These are phyloP conservation scores for Lasiodiplodia theobromae DNA, from an alignment of 2,329 filamentous ascomycete species.

Conservation along the genomic window DNA sequence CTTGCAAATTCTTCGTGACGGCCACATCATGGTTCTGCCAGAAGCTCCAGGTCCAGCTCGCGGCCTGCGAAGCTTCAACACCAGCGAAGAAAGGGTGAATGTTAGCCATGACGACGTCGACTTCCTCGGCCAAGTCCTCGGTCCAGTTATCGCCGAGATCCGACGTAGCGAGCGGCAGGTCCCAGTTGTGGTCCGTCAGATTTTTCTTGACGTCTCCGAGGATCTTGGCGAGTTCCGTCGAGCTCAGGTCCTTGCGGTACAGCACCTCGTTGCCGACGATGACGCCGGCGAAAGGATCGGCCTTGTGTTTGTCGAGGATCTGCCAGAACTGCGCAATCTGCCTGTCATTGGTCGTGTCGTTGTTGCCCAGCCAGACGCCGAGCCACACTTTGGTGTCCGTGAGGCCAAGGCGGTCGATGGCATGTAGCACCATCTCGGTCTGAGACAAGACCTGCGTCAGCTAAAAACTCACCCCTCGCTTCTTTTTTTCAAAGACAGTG, in stretches of 20 bases:
- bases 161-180: conserved; percentile 82
- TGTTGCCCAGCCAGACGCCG: conserved; percentile 89
- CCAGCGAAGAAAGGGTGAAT: conserved; percentile 96
- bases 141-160: conserved; percentile 93
- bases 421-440: conserved; percentile 88
- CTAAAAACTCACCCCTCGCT: neutral
- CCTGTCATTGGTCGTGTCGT: conserved; percentile 81
- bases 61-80: conserved; percentile 70
- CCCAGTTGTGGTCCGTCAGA: conserved; percentile 65
- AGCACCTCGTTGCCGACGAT: conserved; percentile 71
- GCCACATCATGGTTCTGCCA: conserved; percentile 74
- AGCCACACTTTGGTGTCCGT: conserved; percentile 88
- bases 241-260: conserved; percentile 70
- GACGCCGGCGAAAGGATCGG: conserved; percentile 65
- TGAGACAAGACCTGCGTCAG: conserved; percentile 18
- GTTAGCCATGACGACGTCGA: conserved; percentile 94
- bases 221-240: conserved; percentile 67
- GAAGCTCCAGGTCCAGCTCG: conserved; percentile 82
- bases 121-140: conserved; percentile 68
- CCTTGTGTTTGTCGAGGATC: conserved; percentile 74
- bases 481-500: neutral
- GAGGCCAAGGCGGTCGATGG: conserved; percentile 76
- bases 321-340: conserved; percentile 86
- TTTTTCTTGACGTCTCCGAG: conserved; percentile 75
- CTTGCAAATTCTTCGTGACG: conserved; percentile 65